Percentiles rank a stretch among this genome's conserved stretches.
These are phyloP conservation scores for Aeschynomene evenia DNA, from an alignment of 306 rosid species.

Conservation along the genomic window DNA sequence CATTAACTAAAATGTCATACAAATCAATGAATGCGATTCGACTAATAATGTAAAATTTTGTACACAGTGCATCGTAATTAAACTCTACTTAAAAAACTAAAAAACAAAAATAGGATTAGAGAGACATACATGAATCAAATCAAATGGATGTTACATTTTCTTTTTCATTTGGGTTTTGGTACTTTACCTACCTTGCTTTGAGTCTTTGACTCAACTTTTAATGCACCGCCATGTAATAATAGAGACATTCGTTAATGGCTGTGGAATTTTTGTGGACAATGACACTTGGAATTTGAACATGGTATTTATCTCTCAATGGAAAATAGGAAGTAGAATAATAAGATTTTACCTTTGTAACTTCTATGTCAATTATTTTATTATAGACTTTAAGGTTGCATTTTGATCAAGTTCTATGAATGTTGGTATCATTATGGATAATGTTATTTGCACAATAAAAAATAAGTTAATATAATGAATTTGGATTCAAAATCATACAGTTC, in stretches of 20 bases:
- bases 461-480: no score
- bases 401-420: neutral
- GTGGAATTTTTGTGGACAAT: constrained; percentile 1
- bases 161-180: neutral
- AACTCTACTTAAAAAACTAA: no score
- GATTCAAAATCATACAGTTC: no score
- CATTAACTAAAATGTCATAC: no score
- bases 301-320: neutral
- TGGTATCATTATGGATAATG: no score
- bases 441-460: no score
- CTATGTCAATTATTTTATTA: neutral
- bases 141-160: neutral
- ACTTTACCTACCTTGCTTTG: neutral
- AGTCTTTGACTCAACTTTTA: neutral
- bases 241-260: neutral
- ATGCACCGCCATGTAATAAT: neutral
- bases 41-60: no score
- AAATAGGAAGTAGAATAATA: neutral
- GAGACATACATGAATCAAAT: constrained; percentile 2
- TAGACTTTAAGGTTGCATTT: neutral
- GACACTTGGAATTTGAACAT: neutral
- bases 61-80: no score
- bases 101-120: no score
- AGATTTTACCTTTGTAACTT: neutral
- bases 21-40: no score